phyloP scores from a whole-genome alignment of 1,284 basidiomycete genomes.

The Pisolithus thermaeus region DNA sequence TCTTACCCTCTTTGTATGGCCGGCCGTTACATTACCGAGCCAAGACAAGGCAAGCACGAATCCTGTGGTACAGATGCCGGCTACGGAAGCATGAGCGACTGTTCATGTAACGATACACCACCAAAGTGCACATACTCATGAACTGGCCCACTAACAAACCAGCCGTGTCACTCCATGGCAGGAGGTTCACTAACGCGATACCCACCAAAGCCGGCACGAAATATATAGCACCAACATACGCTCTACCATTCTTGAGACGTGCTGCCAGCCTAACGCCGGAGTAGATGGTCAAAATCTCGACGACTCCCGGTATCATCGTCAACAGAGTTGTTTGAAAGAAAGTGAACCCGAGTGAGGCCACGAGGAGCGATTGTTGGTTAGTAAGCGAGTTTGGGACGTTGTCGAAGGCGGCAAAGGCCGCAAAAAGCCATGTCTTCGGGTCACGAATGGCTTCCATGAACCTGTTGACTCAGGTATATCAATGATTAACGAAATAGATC shows the following conservation, averaged over 20 bases:
- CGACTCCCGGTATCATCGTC: conserved; percentile 40
- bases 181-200: conserved; percentile 38
- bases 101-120: not conserved
- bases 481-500: not conserved
- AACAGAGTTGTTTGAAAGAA: conserved; percentile 45
- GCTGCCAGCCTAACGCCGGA: conserved; percentile 35
- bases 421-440: conserved; percentile 45
- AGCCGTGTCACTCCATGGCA: conserved; percentile 40
- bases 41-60: conserved; percentile 46
- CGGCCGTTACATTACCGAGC: conserved; percentile 41
- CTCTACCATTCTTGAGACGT: conserved; percentile 31
- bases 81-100: not conserved
- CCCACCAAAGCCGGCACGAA: conserved; percentile 46
- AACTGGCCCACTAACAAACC: conserved; percentile 33
- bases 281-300: conserved; percentile 41
- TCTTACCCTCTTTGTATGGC: conserved; percentile 47
- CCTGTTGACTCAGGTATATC: conserved; percentile 18
- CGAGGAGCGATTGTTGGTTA: conserved; percentile 45
- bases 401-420: conserved; percentile 38
- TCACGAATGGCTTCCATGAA: conserved; percentile 41
- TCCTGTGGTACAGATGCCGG: conserved; percentile 41
- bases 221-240: conserved; percentile 38
- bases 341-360: conserved; percentile 44
- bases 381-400: conserved; percentile 49
- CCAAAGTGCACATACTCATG: conserved; percentile 4